Evolutionary conservation across 805 yeast genomes (phyloP), one percentile per base, ranked within the genome.

Genomic region (Torulaspora franciscae): DNA sequence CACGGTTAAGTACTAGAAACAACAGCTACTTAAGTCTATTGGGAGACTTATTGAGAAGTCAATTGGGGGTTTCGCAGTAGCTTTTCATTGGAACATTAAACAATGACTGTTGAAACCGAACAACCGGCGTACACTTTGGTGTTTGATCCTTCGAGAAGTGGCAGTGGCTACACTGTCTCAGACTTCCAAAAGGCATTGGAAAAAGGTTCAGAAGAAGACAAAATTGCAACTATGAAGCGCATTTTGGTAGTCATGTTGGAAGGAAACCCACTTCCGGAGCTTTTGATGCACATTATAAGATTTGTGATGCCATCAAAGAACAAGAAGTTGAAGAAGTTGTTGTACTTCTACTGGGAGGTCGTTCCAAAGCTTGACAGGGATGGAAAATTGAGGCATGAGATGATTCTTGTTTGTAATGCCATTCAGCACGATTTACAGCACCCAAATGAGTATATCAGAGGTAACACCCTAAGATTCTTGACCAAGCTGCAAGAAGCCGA

Each of bases 381-480:
- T 42, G 98, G 98, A 3, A 88, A 87, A 66, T 78, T 95, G 75
- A 87, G 87, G 70, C 98, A 91, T 66, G 99, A 93, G 71, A 93
- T 93, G 98, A 91, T 95, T 68, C 79, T 93, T 52, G 98, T 91
- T 40, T 93, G 98, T 72, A 95, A 95, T 66, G 96, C 98, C 43
- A 88, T 93, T 60, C 95, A 93, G 68, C 90, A 89, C 67, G 99
- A 93, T 65, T 77, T 93, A 57, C 97, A 90, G 69, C 99, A 95
- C 69, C 96, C 99, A 41, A 93, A 93, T 72, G 99, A 93, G 69
- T 93, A 83, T 64, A 84, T 93, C 53, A 80, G 98, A 60, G 99
- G 99, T 56, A 88, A 88, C 59, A 91, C 98, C 7, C 74, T 93
- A 67, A 80, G 98, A 60, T 91, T 89, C 67, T 75, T 95, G 61